These are phyloP conservation scores for Trichosporon inkin DNA, from an alignment of 1,284 basidiomycete species.

Conservation along the genomic window DNA sequence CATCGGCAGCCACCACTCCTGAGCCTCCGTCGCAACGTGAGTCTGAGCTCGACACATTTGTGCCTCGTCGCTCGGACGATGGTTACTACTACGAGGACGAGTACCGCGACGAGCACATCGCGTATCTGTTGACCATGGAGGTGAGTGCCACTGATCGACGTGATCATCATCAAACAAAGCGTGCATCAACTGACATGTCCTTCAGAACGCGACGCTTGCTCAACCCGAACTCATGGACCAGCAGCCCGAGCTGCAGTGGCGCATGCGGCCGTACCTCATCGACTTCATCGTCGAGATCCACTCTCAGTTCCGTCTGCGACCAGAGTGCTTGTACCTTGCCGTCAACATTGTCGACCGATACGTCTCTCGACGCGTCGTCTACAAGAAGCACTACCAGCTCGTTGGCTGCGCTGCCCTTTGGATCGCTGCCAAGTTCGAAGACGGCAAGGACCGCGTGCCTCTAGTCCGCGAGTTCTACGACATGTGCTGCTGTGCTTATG, in stretches of 20 bases:
- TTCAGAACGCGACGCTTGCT: conserved; percentile 75
- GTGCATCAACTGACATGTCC: conserved; percentile 9
- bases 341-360: conserved; percentile 99
- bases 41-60: not conserved
- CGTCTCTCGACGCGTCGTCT: conserved; percentile 95
- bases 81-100: conserved; percentile 70
- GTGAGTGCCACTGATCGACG: conserved; percentile 56
- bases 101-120: conserved; percentile 85
- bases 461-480: conserved; percentile 88
- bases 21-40: not conserved
- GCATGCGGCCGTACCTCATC: conserved; percentile 98
- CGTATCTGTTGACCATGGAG: conserved; percentile 97
- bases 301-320: conserved; percentile 90
- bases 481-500: conserved; percentile 92
- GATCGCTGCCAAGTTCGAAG: conserved; percentile 99
- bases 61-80: conserved; percentile 41
- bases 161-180: not conserved
- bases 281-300: conserved; percentile 99
- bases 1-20: no score
- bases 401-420: conserved; percentile 97
- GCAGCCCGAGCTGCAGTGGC: conserved; percentile 94
- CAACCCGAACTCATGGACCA: conserved; percentile 94
- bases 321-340: conserved; percentile 96
- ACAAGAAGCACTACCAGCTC: conserved; percentile 98
- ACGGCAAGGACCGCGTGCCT: conserved; percentile 96